phyloP scores from a whole-genome alignment of 1,139 yeast species.

The Saccharomyces hybrid region DNA sequence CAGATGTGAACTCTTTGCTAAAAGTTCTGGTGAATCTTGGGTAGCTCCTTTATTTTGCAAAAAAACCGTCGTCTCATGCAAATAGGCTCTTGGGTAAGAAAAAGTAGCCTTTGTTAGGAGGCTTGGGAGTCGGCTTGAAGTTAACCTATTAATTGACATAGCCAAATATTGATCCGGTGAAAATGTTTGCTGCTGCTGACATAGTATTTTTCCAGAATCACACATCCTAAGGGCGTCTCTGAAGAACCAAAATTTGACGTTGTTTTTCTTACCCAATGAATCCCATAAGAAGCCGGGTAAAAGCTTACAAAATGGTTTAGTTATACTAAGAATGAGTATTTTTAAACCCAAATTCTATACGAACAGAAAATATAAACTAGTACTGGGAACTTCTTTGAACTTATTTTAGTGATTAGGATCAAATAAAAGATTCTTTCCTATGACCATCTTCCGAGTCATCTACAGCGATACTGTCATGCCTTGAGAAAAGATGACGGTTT shows the following conservation, averaged over 20 bases:
- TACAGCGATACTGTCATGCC: background rate
- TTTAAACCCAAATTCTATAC: background rate
- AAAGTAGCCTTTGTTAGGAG: background rate
- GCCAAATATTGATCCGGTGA: background rate
- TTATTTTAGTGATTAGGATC: background rate
- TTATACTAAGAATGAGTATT: background rate
- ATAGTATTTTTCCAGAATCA: background rate
- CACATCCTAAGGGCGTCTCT: background rate
- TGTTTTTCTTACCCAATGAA: background rate
- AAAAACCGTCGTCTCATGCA: slow-evolving; percentile 5
- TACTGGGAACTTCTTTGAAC: background rate
- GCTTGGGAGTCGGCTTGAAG: background rate
- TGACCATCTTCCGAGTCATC: background rate
- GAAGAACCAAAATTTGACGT: background rate
- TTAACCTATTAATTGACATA: background rate
- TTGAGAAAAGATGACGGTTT: background rate
- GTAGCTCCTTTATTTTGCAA: slow-evolving; percentile 3
- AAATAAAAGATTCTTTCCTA: background rate
- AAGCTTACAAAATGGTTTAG: background rate
- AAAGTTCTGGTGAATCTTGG: slow-evolving; percentile 18
- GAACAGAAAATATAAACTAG: background rate
- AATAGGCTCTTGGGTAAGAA: slow-evolving; percentile 4
- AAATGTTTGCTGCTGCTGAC: background rate
- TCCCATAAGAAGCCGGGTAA: background rate
- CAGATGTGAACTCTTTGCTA: slow-evolving; percentile 16